Conservation (phyloP, 2,329 filamentous ascomycete species). For the Fusarium torulosum region DNA sequence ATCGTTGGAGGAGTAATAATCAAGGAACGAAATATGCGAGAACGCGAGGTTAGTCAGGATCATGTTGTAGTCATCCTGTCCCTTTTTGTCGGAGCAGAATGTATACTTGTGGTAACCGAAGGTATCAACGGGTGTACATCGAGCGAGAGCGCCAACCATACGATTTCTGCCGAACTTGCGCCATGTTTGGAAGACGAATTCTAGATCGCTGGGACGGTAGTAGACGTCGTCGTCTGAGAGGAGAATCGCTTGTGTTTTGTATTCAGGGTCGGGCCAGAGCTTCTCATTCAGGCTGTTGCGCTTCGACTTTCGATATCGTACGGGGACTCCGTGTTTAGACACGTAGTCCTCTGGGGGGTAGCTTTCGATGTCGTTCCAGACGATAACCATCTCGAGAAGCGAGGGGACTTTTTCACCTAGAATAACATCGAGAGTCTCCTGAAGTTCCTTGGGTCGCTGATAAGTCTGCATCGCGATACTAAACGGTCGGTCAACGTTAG, state of each 20-base stretch:
- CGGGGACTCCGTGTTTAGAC: conserved; percentile 50
- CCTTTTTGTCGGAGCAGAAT: conserved; percentile 48
- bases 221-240: conserved; percentile 57
- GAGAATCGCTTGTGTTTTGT: conserved; percentile 56
- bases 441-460: conserved; percentile 53
- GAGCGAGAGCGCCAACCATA: conserved; percentile 54
- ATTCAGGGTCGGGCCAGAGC: conserved; percentile 53
- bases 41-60: conserved; percentile 56
- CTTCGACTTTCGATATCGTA: conserved; percentile 52
- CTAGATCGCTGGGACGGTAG: conserved; percentile 55
- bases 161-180: conserved; percentile 54
- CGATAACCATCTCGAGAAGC: conserved; percentile 54
- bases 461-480: conserved; percentile 57
- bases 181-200: conserved; percentile 58
- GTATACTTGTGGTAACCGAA: conserved; percentile 50
- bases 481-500: not conserved
- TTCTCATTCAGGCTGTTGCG: conserved; percentile 56
- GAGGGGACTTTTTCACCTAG: conserved; percentile 52
- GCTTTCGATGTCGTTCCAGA: conserved; percentile 55
- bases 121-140: conserved; percentile 49
- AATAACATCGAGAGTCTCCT: conserved; percentile 49
- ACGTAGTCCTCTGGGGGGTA: conserved; percentile 47
- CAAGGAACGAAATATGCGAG: conserved; percentile 54
- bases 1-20: conserved; percentile 56
- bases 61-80: conserved; percentile 52